Evolutionary conservation across 768 basidiomycete species (phyloP), one percentile per base, ranked within the genome.

Genomic region (Phallus indusiatus): DNA sequence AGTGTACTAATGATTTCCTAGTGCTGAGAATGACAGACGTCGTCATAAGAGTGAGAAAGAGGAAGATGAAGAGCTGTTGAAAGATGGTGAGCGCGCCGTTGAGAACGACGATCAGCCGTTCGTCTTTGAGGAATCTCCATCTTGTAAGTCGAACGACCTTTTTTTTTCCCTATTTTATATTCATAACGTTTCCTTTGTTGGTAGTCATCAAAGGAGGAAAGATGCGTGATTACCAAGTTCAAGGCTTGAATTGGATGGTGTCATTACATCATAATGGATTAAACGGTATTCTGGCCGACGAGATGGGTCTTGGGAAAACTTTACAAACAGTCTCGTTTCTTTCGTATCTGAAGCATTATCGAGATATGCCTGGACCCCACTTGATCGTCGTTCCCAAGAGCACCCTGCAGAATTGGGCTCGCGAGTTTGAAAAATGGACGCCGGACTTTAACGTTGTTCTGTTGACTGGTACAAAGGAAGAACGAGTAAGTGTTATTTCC

Each of bases 241-340:
- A 97, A 67, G 96, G 96, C 28, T 72, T 97, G 47, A 95, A 95
- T 69, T 96, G 95, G 94, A 88, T 98, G 93, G 85, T 94, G 4
- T 90, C 92, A 0, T 76, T 99, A 1, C 88, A 99, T 66, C 93
- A 96, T 68, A 96, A 98, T 65, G 94, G 94, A 48, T 77, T 98
- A 62, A 97, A 97, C 62, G 94, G 95, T 53, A 98, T 98, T 60
- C 82, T 98, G 9, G 94, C 95, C 0, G 95, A 99, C 65, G 95
- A 98, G 73, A 98, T 97, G 95, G 94, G 94, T 72, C 84, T 99
- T 28, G 94, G 96, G 12, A 99, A 99, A 79, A 99, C 96, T 0
- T 80, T 98, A 0, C 96, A 99, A 75, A 97, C 95, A 0, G 96
- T 99, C 66, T 87, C 95, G 1, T 99, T 99, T 79, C 84, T 97